phyloP scores from a whole-genome alignment of 2,329 filamentous ascomycete genomes.

The Tolypocladium sp. region DNA sequence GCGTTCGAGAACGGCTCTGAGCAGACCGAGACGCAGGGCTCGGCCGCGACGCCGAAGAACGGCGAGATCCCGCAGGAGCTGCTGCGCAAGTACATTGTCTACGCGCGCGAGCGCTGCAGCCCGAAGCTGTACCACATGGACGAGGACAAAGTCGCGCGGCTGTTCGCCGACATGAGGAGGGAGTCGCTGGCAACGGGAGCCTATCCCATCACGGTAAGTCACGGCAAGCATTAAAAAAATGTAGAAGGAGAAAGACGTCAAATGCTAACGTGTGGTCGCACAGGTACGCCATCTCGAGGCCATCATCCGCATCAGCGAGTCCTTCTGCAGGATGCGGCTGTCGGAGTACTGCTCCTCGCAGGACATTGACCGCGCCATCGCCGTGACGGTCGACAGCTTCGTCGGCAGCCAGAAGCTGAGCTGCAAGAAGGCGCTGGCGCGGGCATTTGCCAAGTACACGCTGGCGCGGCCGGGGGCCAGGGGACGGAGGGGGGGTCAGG shows the following conservation, averaged over 20 bases:
- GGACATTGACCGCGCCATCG: constrained; percentile 95
- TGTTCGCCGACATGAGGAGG: constrained; percentile 93
- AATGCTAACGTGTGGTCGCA: background rate
- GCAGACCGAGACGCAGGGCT: constrained; percentile 24
- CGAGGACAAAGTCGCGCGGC: constrained; percentile 86
- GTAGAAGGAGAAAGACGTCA: background rate
- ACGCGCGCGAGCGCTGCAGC: constrained; percentile 77
- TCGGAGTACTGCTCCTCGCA: constrained; percentile 84
- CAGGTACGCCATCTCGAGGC: constrained; percentile 95
- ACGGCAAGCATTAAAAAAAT: background rate
- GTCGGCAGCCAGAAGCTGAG: constrained; percentile 94
- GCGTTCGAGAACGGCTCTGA: constrained; percentile 52
- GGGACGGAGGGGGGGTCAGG: constrained; percentile 10
- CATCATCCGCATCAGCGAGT: constrained; percentile 88
- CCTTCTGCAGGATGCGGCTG: constrained; percentile 97
- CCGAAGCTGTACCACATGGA: constrained; percentile 97
- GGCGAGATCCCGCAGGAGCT: constrained; percentile 85
- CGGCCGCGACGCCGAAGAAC: constrained; percentile 17
- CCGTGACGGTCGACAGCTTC: constrained; percentile 92
- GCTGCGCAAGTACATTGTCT: constrained; percentile 92
- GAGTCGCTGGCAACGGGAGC: constrained; percentile 90
- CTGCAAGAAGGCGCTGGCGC: constrained; percentile 89
- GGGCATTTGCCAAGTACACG: constrained; percentile 94
- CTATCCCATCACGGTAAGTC: constrained; percentile 90
- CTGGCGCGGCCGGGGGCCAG: constrained; percentile 38